Conservation (phyloP, 768 basidiomycete genomes). For the Boletus subparvulus region DNA sequence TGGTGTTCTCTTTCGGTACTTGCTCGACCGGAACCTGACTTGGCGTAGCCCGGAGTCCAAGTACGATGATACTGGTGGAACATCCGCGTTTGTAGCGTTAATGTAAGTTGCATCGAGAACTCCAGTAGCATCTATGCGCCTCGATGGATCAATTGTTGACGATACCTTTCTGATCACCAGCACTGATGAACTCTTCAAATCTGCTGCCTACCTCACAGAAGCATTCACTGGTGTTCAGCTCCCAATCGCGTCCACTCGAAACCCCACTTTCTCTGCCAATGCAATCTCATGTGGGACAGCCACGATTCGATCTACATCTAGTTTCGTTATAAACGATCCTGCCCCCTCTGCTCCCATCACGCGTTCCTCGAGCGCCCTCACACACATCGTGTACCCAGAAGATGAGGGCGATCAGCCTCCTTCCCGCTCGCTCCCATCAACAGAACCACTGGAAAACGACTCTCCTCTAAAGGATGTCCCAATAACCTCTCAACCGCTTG, state of each 20-base stretch:
- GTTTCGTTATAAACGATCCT: background rate
- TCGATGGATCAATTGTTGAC: constrained; percentile 1
- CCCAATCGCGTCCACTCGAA: constrained; percentile 2
- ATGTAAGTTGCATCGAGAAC: constrained; percentile 43
- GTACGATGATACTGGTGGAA: constrained; percentile 63
- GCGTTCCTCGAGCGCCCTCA: constrained; percentile 26
- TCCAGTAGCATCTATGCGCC: background rate
- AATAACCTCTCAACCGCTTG: background rate
- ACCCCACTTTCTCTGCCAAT: constrained; percentile 12
- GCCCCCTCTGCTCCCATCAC: background rate
- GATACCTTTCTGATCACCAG: constrained; percentile 34
- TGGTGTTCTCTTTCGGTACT: constrained; percentile 3
- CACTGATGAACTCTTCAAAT: constrained; percentile 75
- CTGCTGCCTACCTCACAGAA: constrained; percentile 74
- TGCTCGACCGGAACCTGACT: constrained; percentile 1
- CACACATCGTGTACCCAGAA: constrained; percentile 19
- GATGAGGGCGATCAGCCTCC: background rate
- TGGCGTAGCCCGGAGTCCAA: constrained; percentile 55
- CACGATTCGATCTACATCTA: background rate
- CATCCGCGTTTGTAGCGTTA: constrained; percentile 68
- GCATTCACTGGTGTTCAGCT: constrained; percentile 43
- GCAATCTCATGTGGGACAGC: background rate
- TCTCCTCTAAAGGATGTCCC: background rate
- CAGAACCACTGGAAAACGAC: background rate
- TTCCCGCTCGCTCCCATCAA: background rate